A percentile compares a stretch with the other conserved stretches of the same genome.
These are phyloP conservation scores for Filobasidium floriforme DNA, from an alignment of 768 basidiomycete genomes.

Conservation along the genomic window DNA sequence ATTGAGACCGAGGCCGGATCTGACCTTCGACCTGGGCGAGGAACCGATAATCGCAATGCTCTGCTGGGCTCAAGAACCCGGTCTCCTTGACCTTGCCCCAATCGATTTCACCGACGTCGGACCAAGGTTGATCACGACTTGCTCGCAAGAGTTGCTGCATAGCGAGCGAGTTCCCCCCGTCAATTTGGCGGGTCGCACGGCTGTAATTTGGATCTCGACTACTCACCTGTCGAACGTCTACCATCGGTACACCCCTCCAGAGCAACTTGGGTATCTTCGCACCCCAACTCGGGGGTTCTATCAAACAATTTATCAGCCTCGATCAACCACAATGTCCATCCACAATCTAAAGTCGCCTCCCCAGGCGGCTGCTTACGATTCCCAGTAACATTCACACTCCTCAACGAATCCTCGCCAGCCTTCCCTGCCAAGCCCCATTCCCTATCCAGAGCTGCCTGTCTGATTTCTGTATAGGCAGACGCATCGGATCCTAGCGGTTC, in stretches of 20 bases:
- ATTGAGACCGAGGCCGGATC: not conserved
- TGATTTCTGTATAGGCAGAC: slow-evolving; percentile 24
- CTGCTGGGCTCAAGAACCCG: slow-evolving; percentile 27
- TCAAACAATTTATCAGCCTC: not conserved
- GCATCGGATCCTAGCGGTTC: slow-evolving; percentile 25
- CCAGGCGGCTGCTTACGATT: not conserved
- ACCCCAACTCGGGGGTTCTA: slow-evolving; percentile 21
- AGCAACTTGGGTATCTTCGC: slow-evolving; percentile 27
- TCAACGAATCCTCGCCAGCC: not conserved
- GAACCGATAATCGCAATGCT: slow-evolving; percentile 39
- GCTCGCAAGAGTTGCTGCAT: slow-evolving; percentile 30
- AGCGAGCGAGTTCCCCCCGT: not conserved
- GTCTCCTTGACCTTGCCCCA: slow-evolving; percentile 32
- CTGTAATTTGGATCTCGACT: not conserved
- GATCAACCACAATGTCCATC: too few relatives aligned
- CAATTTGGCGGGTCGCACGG: not conserved
- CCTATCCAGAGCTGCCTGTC: slow-evolving; percentile 22
- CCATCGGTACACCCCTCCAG: slow-evolving; percentile 33
- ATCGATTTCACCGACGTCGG: slow-evolving; percentile 32
- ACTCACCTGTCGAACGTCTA: slow-evolving; percentile 31
- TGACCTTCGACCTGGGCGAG: slow-evolving; percentile 36
- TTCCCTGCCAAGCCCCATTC: slow-evolving; percentile 24
- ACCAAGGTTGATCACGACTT: slow-evolving; percentile 29
- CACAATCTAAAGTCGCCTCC: too few relatives aligned
- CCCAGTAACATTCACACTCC: not conserved